Evolutionary conservation across 495 filamentous ascomycete genomes (phyloP), one percentile per base, ranked within the genome.

Genomic region (Parathielavia hyrcaniae): DNA sequence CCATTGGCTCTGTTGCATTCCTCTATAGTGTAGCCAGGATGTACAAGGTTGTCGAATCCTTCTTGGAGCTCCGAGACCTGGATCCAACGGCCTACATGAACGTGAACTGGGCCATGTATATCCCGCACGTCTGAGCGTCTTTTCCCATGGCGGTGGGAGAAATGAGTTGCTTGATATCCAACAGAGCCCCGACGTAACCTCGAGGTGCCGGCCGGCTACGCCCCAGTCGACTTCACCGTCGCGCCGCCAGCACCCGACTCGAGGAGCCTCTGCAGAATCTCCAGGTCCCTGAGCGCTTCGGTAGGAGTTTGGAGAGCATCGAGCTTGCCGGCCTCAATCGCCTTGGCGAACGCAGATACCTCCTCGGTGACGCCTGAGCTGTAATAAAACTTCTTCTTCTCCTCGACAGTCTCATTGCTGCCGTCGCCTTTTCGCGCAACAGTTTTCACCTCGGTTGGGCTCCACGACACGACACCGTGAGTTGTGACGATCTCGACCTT

Each of bases 231-330:
- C 61, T 68, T 63, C 13, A 67, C 54, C 23, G n/a, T 43, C 1
- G 81, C 84, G 11, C 77, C 67, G 16, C 66, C 67, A 60, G 81
- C 82, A 1, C 85, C 83, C 67, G 82, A 85, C 67, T 69, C 73
- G 61, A 88, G 65, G 71, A 87, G 77, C 53, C 74, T 72, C 71
- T 87, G 83, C 73, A 82, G 63, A 55, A 91, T 64, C 69, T 86
- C 80, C 58, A 93, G 68, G 75, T 91, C 89, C 46, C 71, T 79
- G 67, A 89, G 68, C 47, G 83, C 88, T 66, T 90, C 79, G 61
- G 81, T 78, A 2, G 84, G 83, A 0, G 71, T 76, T 70, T 90
- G 85, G 47, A 71, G 71, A 11, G 65, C 64, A 65, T 86, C 75
- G 19, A 71, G 59, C 60, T 75, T 64, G 8, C 75, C 74, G 11